phyloP scores from a whole-genome alignment of 805 yeast genomes.

The Candida krabiensis region DNA sequence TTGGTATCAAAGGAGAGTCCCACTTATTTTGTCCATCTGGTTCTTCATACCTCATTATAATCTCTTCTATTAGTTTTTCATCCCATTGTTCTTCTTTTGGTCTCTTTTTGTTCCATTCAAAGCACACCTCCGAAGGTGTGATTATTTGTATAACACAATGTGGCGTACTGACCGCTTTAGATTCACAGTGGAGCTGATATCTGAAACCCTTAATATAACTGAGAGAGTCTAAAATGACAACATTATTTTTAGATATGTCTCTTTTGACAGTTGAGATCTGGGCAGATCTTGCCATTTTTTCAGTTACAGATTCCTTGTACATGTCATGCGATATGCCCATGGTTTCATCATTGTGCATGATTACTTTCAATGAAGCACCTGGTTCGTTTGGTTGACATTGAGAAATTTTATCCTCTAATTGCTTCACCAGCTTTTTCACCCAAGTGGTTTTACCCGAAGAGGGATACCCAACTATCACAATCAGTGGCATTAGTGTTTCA shows the following conservation, averaged over 20 bases:
- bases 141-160: slow-evolving; percentile 81
- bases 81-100: slow-evolving; percentile 54
- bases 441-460: slow-evolving; percentile 79
- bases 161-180: slow-evolving; percentile 78
- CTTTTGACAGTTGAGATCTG: slow-evolving; percentile 90
- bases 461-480: slow-evolving; percentile 84
- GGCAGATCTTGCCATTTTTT: slow-evolving; percentile 77
- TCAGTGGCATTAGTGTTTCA: slow-evolving; percentile 67
- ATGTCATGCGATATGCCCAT: slow-evolving; percentile 68
- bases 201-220: slow-evolving; percentile 94
- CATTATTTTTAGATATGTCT: slow-evolving; percentile 61
- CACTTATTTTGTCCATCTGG: slow-evolving; percentile 84
- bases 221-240: slow-evolving; percentile 84
- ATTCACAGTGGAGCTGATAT: slow-evolving; percentile 92
- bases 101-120: slow-evolving; percentile 55
- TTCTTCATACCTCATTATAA: slow-evolving; percentile 88
- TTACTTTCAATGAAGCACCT: slow-evolving; percentile 58
- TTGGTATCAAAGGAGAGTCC: slow-evolving; percentile 88
- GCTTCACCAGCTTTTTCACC: slow-evolving; percentile 54
- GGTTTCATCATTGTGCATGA: slow-evolving; percentile 74
- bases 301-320: slow-evolving; percentile 71
- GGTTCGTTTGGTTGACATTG: slow-evolving; percentile 41
- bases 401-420: slow-evolving; percentile 47
- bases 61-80: slow-evolving; percentile 58
- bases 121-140: slow-evolving; percentile 61